Conservation (phyloP, 352 stramenopile genomes). For the Globisporangium barbulae region DNA sequence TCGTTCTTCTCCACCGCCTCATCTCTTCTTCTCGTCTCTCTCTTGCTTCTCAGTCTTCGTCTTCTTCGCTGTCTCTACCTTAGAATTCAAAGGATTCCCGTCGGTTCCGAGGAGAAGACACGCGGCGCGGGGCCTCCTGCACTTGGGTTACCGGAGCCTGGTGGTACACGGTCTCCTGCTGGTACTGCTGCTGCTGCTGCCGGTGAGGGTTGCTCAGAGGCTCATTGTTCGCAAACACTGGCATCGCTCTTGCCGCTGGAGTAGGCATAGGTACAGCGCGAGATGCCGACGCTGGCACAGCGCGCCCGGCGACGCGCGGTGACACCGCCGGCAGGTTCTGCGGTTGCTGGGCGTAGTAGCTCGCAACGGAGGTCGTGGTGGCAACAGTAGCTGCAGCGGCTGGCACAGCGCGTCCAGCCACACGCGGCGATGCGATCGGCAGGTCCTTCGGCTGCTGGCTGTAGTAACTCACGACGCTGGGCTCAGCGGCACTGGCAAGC, state of each 20-base stretch:
- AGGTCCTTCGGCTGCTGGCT: constrained; percentile 44
- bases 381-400: constrained; percentile 1
- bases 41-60: neutral
- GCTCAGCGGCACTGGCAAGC: constrained; percentile 1
- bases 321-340: constrained; percentile 8
- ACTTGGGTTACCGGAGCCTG: neutral
- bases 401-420: constrained; percentile 43
- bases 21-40: neutral
- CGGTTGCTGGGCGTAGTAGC: constrained; percentile 4
- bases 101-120: constrained; percentile 28
- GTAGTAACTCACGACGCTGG: constrained; percentile 49
- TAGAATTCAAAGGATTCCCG: constrained; percentile 43
- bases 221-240: constrained; percentile 16
- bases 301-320: constrained; percentile 32
- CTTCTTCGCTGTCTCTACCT: neutral
- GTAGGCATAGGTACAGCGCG: neutral
- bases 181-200: neutral
- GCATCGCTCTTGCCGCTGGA: constrained; percentile 10
- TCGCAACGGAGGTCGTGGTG: constrained; percentile 6
- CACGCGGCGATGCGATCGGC: constrained; percentile 34
- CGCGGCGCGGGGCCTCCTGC: constrained; percentile 14
- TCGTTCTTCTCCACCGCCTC: constrained; percentile 1
- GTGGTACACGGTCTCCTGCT: neutral
- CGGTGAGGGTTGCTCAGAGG: neutral
- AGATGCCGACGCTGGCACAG: constrained; percentile 36